Conservation (phyloP, 371 early-diverging fungal species). For the Apophysomyces sp. region DNA sequence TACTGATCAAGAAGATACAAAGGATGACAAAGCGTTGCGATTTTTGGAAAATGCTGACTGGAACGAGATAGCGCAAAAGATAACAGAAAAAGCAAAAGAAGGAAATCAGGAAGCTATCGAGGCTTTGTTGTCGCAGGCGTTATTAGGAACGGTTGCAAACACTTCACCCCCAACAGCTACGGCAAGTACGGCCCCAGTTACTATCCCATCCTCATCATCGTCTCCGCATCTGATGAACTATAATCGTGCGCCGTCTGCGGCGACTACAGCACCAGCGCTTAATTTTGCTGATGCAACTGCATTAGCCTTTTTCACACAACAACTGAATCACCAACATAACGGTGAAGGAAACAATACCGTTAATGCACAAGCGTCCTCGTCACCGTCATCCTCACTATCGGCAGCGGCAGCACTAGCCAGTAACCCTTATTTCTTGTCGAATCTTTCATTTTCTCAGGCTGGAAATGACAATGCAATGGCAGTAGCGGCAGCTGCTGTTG, state of each 20-base stretch:
- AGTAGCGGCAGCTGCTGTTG: conserved; percentile 28
- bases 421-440: conserved; percentile 28
- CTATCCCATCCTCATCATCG: neutral
- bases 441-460: conserved; percentile 11
- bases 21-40: neutral
- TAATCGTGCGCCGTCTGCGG: neutral
- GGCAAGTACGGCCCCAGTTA: neutral
- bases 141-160: conserved; percentile 15
- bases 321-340: conserved; percentile 28
- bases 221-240: conserved; percentile 3
- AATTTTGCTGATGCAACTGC: conserved; percentile 45
- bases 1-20: neutral
- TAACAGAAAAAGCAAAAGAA: conserved; percentile 43
- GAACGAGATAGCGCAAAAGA: conserved; percentile 37
- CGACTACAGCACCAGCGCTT: conserved; percentile 17
- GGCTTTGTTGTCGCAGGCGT: conserved; percentile 39
- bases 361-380: conserved; percentile 1
- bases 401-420: conserved; percentile 12
- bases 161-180: neutral
- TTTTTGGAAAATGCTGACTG: conserved; percentile 14
- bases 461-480: conserved; percentile 14
- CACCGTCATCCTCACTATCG: conserved; percentile 8
- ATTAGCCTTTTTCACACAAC: conserved; percentile 41
- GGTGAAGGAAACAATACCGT: neutral
- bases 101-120: conserved; percentile 45